phyloP scores from a whole-genome alignment of 2,329 filamentous ascomycete species.

The Curvularia verruculosa region DNA sequence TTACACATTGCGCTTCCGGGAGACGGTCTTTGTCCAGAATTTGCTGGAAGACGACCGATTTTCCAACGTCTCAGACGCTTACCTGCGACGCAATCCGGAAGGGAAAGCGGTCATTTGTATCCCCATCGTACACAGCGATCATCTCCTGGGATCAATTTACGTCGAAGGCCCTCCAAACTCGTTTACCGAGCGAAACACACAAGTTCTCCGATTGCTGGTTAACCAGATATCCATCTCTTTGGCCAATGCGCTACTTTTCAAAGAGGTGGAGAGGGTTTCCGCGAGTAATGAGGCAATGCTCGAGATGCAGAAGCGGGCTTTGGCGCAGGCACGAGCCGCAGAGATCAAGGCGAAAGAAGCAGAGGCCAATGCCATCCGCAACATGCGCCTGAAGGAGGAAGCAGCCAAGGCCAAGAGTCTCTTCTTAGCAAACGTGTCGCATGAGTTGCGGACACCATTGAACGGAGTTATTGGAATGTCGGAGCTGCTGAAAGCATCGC shows the following conservation, averaged over 20 bases:
- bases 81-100: slow-evolving; percentile 70
- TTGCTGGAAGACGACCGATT: slow-evolving; percentile 78
- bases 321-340: slow-evolving; percentile 73
- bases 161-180: slow-evolving; percentile 78
- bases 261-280: slow-evolving; percentile 75
- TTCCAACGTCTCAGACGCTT: slow-evolving; percentile 73
- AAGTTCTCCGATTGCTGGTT: slow-evolving; percentile 68
- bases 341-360: slow-evolving; percentile 78
- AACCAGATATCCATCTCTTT: slow-evolving; percentile 75
- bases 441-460: slow-evolving; percentile 64
- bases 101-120: slow-evolving; percentile 81
- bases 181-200: slow-evolving; percentile 71
- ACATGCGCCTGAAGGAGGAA: slow-evolving; percentile 82
- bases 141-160: slow-evolving; percentile 76
- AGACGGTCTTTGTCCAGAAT: slow-evolving; percentile 75
- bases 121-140: slow-evolving; percentile 75
- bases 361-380: slow-evolving; percentile 76
- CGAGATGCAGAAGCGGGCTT: slow-evolving; percentile 73
- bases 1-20: slow-evolving; percentile 77
- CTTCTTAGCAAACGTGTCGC: slow-evolving; percentile 65
- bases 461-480: slow-evolving; percentile 65
- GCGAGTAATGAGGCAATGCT: slow-evolving; percentile 81
- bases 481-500: slow-evolving; percentile 65
- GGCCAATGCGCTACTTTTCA: slow-evolving; percentile 68
- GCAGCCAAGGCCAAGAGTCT: slow-evolving; percentile 83